Percentiles rank a stretch among this genome's conserved stretches.
Conservation (phyloP, 106 monocot genomes). For the Allium cepa region DNA sequence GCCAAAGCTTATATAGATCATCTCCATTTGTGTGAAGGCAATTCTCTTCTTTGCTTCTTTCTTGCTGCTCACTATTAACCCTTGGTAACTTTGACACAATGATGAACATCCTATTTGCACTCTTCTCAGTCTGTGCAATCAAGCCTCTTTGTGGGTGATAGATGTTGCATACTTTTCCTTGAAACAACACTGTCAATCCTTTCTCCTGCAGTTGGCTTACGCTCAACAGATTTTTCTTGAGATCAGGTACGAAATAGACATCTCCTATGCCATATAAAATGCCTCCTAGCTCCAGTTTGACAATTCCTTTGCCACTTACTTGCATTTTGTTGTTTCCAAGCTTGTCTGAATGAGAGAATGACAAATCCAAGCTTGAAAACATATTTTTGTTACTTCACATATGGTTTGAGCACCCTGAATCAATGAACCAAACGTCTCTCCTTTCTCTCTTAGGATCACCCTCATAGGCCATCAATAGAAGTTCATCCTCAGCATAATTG, state of each 20-base stretch:
- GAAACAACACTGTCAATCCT: neutral
- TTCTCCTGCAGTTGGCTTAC: no score
- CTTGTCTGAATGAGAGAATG: neutral
- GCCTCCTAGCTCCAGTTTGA: no score
- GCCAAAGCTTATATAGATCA: neutral
- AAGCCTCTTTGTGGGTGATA: neutral
- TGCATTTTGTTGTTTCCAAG: slow-evolving; percentile 1
- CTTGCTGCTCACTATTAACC: neutral
- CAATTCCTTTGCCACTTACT: no score
- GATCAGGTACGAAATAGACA: no score
- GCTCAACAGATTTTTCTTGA: no score
- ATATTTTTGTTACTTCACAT: neutral
- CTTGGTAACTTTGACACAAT: neutral
- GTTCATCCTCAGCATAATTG: neutral
- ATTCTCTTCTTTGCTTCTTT: neutral
- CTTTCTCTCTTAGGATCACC: neutral
- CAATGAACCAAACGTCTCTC: neutral
- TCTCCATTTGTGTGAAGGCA: neutral
- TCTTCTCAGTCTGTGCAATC: neutral
- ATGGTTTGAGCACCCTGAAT: neutral
- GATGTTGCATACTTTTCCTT: neutral
- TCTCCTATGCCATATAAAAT: no score
- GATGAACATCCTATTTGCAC: neutral
- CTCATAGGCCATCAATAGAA: neutral
- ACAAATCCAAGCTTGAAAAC: neutral